These are phyloP conservation scores for Aureobasidium sp. DNA, from an alignment of 2,329 filamentous ascomycete species.

Conservation along the genomic window DNA sequence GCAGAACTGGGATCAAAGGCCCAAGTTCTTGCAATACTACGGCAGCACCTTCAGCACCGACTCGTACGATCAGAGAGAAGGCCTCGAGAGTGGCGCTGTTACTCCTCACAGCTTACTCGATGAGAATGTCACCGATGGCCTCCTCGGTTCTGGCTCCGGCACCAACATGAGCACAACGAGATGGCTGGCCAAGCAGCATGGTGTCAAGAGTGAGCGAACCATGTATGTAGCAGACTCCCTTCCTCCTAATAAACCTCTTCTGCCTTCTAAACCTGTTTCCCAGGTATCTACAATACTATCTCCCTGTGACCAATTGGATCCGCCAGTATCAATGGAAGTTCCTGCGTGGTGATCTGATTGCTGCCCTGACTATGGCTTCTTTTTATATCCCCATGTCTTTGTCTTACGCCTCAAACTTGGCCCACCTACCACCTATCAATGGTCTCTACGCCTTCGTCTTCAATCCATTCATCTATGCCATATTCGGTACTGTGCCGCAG, in stretches of 20 bases:
- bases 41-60: slow-evolving; percentile 34
- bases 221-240: slow-evolving; percentile 52
- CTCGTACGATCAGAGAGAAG: slow-evolving; percentile 25
- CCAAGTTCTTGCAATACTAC: slow-evolving; percentile 42
- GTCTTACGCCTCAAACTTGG: slow-evolving; percentile 85
- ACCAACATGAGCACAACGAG: slow-evolving; percentile 63
- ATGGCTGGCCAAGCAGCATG: slow-evolving; percentile 63
- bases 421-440: slow-evolving; percentile 86
- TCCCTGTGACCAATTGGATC: slow-evolving; percentile 88
- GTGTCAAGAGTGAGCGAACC: slow-evolving; percentile 62
- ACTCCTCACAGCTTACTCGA: slow-evolving; percentile 33
- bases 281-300: slow-evolving; percentile 87
- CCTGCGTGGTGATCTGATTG: slow-evolving; percentile 76
- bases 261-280: slow-evolving; percentile 9
- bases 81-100: slow-evolving; percentile 28
- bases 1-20: slow-evolving; percentile 28
- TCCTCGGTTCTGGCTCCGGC: slow-evolving; percentile 29
- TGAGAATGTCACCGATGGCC: slow-evolving; percentile 38
- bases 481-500: slow-evolving; percentile 84
- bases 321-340: slow-evolving; percentile 76
- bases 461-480: slow-evolving; percentile 82
- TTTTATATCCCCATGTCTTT: slow-evolving; percentile 98
- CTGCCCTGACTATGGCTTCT: slow-evolving; percentile 92
- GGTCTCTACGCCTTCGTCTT: slow-evolving; percentile 92
- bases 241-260: slow-evolving; percentile 1